Evolutionary conservation across 306 rosid genomes (phyloP), one percentile per base, ranked within the genome.

Genomic region (Adenanthera pavonina): DNA sequence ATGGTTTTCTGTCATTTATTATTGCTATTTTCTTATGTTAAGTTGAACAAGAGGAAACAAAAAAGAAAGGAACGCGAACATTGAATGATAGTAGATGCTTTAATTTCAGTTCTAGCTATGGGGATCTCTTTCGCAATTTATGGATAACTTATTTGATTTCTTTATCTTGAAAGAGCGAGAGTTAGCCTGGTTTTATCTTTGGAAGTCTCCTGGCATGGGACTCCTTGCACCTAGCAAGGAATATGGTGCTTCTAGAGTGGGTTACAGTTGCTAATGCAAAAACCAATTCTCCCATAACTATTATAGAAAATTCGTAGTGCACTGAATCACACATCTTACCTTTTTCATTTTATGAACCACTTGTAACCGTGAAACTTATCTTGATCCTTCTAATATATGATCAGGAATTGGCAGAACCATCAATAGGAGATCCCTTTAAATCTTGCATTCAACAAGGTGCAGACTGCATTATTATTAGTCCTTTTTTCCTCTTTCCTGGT

Each of bases 331-430:
- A 46, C 44, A 35, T 33, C 36, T 49, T 74, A 83, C 20, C 56
- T 49, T 17, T 72, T 79, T 38, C 79, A 78, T 69, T 79, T 75
- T 48, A 33, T 71, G 6, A 43, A 47, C 47, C 44, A 69, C 35
- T 60, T 33, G 40, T 83, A 60, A 53, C 75, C 44, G 53, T 20
- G 17, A 46, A 41, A 35, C 33, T 8, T 9, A 71, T 60, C 34
- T 41, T 40, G 19, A 74, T 40, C 30, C 36, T 52, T 67, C 51
- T 57, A 82, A 52, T 51, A 25, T 62, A 34, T 84, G 65, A 35
- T 59, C 84, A 94, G 97, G 98, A 94, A 84, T 78, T 94, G 86
- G 97, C 97, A 0, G 90, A 88, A 85, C 98, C 98, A 59, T 92
- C 98, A 34, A 92, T 94, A 80, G 70, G 30, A 35, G 89, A 83